These are phyloP conservation scores for Sisymbrium irio DNA, from an alignment of 345 rosid species.

Conservation along the genomic window DNA sequence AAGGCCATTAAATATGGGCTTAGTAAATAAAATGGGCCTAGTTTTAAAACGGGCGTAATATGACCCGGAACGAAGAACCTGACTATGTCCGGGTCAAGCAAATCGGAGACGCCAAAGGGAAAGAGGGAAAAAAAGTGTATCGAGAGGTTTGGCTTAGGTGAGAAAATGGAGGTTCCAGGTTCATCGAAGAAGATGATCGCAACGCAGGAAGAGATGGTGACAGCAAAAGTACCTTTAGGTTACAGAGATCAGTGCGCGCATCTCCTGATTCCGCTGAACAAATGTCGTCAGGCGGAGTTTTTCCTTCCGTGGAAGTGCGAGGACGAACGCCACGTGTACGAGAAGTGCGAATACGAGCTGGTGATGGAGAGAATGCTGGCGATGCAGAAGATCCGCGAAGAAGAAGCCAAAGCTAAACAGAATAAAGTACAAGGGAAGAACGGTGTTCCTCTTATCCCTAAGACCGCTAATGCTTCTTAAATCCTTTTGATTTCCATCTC, in stretches of 20 bases:
- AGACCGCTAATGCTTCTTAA: slow-evolving; percentile 85
- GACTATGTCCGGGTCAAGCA: slow-evolving; percentile 6
- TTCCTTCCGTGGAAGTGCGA: slow-evolving; percentile 99
- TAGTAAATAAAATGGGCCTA: background rate
- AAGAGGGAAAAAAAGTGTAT: background rate
- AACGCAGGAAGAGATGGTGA: slow-evolving; percentile 88
- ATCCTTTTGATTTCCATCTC: background rate
- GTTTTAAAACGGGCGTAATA: background rate
- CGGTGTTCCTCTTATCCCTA: slow-evolving; percentile 71
- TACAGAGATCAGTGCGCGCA: slow-evolving; percentile 98
- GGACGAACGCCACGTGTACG: slow-evolving; percentile 84
- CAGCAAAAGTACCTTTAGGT: slow-evolving; percentile 72
- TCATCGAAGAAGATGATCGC: slow-evolving; percentile 99
- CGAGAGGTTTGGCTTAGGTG: slow-evolving; percentile 3
- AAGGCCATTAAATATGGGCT: background rate
- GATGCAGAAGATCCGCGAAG: slow-evolving; percentile 97
- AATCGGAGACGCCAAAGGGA: slow-evolving; percentile 4
- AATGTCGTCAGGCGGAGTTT: slow-evolving; percentile 92
- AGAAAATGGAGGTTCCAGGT: slow-evolving; percentile 70
- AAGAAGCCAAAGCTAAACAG: slow-evolving; percentile 65
- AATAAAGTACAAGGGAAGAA: slow-evolving; percentile 36
- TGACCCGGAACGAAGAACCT: slow-evolving; percentile 21
- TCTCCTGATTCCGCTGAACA: slow-evolving; percentile 88
- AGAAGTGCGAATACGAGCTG: slow-evolving; percentile 98
- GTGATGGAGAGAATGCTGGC: slow-evolving; percentile 97